Evolutionary conservation across 2,329 filamentous ascomycete species (phyloP), one percentile per base, ranked within the genome.

Genomic region (Chrysosporium keratinophilum): DNA sequence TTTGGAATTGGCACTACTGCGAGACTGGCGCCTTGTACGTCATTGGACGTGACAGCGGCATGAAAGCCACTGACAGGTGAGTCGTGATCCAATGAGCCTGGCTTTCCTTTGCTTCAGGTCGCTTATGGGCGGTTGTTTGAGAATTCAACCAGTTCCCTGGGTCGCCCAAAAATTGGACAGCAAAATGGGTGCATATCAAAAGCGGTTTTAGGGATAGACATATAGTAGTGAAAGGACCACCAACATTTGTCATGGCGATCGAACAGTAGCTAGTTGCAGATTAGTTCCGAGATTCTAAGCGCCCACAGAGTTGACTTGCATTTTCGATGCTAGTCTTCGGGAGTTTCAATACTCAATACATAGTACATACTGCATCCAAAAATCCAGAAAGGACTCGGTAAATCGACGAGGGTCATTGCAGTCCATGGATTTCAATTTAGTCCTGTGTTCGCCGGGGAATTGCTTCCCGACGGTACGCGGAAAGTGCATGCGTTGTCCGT

Each of bases 91-190:
- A 50, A 41, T 50, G 9, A 41, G 47, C 37, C 20, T 15, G 14
- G 39, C 14, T 19, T 39, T 11, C 33, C 2, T 33, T 6, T 28
- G 17, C 11, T 5, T 12, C 47, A 41, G 20, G 47, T 50, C 47
- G 47, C 47, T 40, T 50, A 50, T 41, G 20, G 47, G 47, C 47
- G 47, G 20, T 10, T 50, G 47, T 50, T 50, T 40, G 35, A 17
- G 14, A 23, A 3, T 40, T 31, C 4, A 14, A 41, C 47, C 47
- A 19, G 20, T 41, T 14, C 14, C 11, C 35, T 50, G 47, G 47
- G 47, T 41, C 7, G 40, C 2, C 5, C 31, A 47, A 31, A 31
- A 11, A 33, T 15, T 17, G 14, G 19, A 14, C n/a, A 42, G 19
- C 9, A 4, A 42, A 42, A 42, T 42, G 15, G 40, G 3, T 42